These are phyloP conservation scores for Cotoneaster glaucophyllus DNA, from an alignment of 306 rosid genomes.

Conservation along the genomic window DNA sequence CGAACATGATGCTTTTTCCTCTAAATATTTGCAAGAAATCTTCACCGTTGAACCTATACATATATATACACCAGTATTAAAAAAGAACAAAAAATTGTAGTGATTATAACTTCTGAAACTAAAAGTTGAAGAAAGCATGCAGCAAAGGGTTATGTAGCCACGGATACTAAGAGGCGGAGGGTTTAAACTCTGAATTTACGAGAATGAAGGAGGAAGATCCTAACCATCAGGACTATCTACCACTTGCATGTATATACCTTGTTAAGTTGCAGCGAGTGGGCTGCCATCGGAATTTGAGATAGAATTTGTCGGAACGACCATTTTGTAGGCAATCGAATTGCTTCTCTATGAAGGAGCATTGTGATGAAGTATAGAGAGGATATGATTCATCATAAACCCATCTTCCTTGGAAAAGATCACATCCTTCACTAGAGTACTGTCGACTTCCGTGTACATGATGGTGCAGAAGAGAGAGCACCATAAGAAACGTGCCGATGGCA, in stretches of 20 bases:
- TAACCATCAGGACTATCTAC: too few relatives aligned
- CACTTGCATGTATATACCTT: conserved; percentile 27
- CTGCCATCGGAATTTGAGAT: conserved; percentile 71
- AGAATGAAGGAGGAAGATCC: not conserved
- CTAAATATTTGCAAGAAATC: conserved; percentile 34
- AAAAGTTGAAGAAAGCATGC: not conserved
- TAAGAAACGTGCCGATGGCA: not conserved
- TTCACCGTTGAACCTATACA: conserved; percentile 39
- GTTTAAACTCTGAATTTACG: not conserved
- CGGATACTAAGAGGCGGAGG: not conserved
- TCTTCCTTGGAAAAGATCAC: conserved; percentile 10
- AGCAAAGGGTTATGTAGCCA: not conserved
- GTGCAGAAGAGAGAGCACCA: not conserved
- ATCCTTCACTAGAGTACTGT: not conserved
- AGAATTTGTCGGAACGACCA: conserved; percentile 61
- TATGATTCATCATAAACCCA: conserved; percentile 18
- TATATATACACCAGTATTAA: not conserved
- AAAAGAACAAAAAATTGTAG: conserved; percentile 15
- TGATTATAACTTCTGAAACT: not conserved
- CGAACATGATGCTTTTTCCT: conserved; percentile 36
- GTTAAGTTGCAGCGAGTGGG: conserved; percentile 55
- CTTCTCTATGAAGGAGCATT: conserved; percentile 52
- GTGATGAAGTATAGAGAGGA: conserved; percentile 9
- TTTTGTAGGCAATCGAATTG: conserved; percentile 51
- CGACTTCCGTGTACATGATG: not conserved